Base-by-base conservation (phyloP, 2,329 filamentous ascomycete species). In the Tolypocladium ovalisporum region DNA sequence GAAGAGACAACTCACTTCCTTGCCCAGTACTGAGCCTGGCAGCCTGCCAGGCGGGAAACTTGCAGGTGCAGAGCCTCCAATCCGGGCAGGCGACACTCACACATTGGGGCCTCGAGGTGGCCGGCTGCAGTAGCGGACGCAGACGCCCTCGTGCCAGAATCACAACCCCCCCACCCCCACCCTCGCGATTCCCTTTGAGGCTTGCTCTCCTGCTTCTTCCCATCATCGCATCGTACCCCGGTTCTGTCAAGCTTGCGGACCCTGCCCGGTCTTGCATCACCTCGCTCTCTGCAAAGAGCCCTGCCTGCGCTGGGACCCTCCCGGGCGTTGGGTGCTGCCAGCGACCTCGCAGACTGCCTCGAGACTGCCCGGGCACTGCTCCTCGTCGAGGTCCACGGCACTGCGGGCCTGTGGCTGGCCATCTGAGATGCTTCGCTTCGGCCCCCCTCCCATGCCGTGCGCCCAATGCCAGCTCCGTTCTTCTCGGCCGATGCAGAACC, bases 341-440 rank as follows among this genome's bases (percentile, higher is more conserved):
- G 3, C 40, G n/a, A 42, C 40, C 40, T 42, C 40, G n/a, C n/a
- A 13, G 40, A 15, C 40, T 22, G 19, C n/a, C 39, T 24, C 39
- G 3, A 47, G 24, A 17, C 15, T 29, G 13, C n/a, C n/a, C n/a
- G n/a, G n/a, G n/a, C n/a, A n/a, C 24, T 47, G 24, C 40, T 47
- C 24, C 42, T 29, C 44, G 27, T 17, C 44, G 29, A n/a, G n/a
- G n/a, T n/a, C n/a, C n/a, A 27, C 44, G 27, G 24, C 27, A 49
- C 27, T 2, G 44, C 12, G 44, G 44, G 27, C 44, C 44, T 49
- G 27, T 49, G 44, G 27, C 44, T 52, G 55, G 34, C 35, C 53
- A 52, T 55, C 53, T 36, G 36, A 24, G 53, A 55, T 58, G 56
- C 44, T 53, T 54, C 49, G 47, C 51, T 34, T 56, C 32, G 22